Conservation (phyloP, 1,139 yeast genomes). For the Yamadazyma diospyri region DNA sequence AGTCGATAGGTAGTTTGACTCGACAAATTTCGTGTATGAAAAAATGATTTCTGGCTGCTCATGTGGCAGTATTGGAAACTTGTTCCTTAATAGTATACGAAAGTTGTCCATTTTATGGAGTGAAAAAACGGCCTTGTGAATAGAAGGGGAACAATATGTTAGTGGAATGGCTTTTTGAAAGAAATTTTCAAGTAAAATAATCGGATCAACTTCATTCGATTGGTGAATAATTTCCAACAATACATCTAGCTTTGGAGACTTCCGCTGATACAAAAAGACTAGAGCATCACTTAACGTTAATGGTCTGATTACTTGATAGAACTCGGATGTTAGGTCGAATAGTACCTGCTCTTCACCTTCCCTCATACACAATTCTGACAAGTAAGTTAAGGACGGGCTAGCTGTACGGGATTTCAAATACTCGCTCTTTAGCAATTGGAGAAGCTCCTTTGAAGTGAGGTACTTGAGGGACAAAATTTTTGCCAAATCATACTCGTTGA, state of each 20-base stretch:
- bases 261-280: neutral
- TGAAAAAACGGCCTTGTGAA: conserved; percentile 8
- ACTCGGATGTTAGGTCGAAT: neutral
- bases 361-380: conserved; percentile 1
- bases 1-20: conserved; percentile 7
- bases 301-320: neutral
- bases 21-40: conserved; percentile 8
- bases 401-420: neutral
- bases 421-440: neutral
- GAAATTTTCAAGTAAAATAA: conserved; percentile 2
- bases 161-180: conserved; percentile 1
- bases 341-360: neutral
- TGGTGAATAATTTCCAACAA: neutral
- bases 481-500: conserved; percentile 10
- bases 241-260: neutral
- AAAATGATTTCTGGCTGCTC: conserved; percentile 3
- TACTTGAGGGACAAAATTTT: neutral
- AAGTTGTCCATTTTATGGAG: conserved; percentile 3
- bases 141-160: neutral
- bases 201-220: neutral
- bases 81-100: conserved; percentile 3
- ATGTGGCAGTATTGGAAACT: conserved; percentile 4
- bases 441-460: conserved; percentile 2
- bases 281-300: neutral
- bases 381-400: neutral